phyloP scores from a whole-genome alignment of 2,329 filamentous ascomycete species.

The Phyllosticta citriasiana region DNA sequence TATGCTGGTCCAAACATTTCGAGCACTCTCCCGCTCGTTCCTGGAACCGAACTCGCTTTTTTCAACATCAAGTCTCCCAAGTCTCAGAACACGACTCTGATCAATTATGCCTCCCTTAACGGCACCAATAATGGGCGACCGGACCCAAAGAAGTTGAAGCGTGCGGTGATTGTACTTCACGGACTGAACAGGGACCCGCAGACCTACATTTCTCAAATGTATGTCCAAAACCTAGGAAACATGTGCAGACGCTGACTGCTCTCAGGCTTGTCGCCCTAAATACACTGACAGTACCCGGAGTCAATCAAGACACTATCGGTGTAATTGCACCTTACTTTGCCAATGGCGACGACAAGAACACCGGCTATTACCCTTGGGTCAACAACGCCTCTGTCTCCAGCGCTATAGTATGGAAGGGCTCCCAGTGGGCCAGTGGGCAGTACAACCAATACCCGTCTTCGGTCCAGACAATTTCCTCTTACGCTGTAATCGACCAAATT shows the following conservation, averaged over 20 bases:
- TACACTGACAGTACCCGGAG: background rate
- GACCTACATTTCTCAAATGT: constrained; percentile 10
- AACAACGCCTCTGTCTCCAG: background rate
- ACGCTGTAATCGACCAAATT: constrained; percentile 9
- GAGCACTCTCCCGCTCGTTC: constrained; percentile 2
- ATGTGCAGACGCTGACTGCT: background rate
- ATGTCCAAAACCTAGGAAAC: background rate
- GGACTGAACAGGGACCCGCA: constrained; percentile 9
- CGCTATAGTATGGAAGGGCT: constrained; percentile 9
- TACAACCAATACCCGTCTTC: constrained; percentile 9
- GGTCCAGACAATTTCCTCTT: constrained; percentile 5
- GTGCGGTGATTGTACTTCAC: constrained; percentile 10
- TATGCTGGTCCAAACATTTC: constrained; percentile 4
- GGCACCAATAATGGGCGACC: background rate
- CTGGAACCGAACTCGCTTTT: constrained; percentile 8
- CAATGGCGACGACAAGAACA: constrained; percentile 11
- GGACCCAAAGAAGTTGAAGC: constrained; percentile 1
- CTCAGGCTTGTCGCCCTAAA: background rate
- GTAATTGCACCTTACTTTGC: constrained; percentile 11
- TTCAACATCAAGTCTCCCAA: constrained; percentile 9
- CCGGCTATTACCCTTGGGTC: background rate
- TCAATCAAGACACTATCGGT: background rate
- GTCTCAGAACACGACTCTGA: constrained; percentile 5
- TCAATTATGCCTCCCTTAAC: constrained; percentile 10
- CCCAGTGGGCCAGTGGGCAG: constrained; percentile 8